phyloP scores from a whole-genome alignment of 768 basidiomycete genomes.

The Boletus subparvulus region DNA sequence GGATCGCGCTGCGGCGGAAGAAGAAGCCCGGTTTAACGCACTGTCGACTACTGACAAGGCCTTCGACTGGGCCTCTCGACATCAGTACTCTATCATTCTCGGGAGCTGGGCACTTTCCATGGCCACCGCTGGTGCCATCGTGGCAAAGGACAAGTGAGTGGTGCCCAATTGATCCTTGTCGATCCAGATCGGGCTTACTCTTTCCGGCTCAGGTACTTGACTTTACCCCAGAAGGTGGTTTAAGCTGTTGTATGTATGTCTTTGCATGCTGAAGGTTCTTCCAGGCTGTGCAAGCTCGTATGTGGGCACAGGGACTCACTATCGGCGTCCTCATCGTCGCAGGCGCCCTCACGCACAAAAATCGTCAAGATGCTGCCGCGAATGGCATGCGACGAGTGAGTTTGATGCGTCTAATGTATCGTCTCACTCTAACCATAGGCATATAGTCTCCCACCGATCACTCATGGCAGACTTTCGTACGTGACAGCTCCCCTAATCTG shows the following conservation, averaged over 20 bases:
- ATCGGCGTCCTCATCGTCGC: constrained; percentile 72
- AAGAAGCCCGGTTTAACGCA: constrained; percentile 47
- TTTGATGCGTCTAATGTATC: background rate
- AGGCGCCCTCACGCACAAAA: constrained; percentile 60
- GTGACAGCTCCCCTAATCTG: background rate
- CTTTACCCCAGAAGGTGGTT: constrained; percentile 29
- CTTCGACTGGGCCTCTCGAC: constrained; percentile 60
- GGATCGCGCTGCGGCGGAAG: constrained; percentile 39
- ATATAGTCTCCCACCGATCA: constrained; percentile 24
- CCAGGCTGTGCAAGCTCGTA: constrained; percentile 77
- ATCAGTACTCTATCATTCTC: constrained; percentile 72
- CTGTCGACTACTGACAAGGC: constrained; percentile 53
- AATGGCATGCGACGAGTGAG: constrained; percentile 23
- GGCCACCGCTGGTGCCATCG: constrained; percentile 59
- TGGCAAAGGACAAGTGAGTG: constrained; percentile 63
- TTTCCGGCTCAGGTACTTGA: constrained; percentile 19
- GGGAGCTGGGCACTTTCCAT: constrained; percentile 75
- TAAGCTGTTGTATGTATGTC: too few species aligned
- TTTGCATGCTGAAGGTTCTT: constrained; percentile 36
- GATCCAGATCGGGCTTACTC: background rate
- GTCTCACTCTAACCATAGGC: background rate
- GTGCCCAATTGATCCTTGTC: too few species aligned
- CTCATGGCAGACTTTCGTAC: constrained; percentile 31
- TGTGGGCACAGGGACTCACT: constrained; percentile 86
- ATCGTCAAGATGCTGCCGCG: constrained; percentile 40